Evolutionary conservation across 805 yeast species (phyloP).

Genomic region (Teunomyces tritomae): DNA sequence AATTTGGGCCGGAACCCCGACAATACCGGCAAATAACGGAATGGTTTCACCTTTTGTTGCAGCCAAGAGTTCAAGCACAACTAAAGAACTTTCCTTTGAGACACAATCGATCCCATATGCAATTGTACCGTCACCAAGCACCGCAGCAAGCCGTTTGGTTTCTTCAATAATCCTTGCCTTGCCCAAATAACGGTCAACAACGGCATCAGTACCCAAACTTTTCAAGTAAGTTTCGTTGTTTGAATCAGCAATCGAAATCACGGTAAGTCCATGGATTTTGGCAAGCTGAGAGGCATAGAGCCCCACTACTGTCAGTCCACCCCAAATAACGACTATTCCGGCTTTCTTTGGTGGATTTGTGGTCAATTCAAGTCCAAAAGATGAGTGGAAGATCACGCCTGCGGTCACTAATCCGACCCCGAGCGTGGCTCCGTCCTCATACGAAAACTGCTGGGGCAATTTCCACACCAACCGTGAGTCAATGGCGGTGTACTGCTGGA

Average conservation of each 20-base stretch:
- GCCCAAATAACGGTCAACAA: conserved; percentile 33
- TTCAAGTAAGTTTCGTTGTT: conserved; percentile 18
- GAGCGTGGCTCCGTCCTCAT: conserved; percentile 42
- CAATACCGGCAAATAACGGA: conserved; percentile 22
- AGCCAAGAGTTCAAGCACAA: neutral
- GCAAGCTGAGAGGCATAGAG: conserved; percentile 43
- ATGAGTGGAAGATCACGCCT: conserved; percentile 21
- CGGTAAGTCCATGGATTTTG: conserved; percentile 35
- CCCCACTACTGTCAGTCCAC: conserved; percentile 49
- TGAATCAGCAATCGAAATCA: conserved; percentile 27
- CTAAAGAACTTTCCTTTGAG: conserved; percentile 25
- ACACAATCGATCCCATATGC: conserved; percentile 44
- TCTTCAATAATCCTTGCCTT: conserved; percentile 12
- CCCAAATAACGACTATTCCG: conserved; percentile 41
- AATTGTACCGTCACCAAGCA: conserved; percentile 15
- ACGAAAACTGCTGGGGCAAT: conserved; percentile 31
- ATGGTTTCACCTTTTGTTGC: no score
- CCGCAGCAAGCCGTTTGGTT: conserved; percentile 18
- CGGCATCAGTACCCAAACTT: conserved; percentile 26
- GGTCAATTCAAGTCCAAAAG: conserved; percentile 14
- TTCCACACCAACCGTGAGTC: conserved; percentile 47
- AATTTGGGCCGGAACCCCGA: conserved; percentile 3
- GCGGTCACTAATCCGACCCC: conserved; percentile 51
- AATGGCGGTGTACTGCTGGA: conserved; percentile 44
- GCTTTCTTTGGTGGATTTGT: neutral